Evolutionary conservation across 768 basidiomycete species (phyloP), one percentile per base, ranked within the genome.

Genomic region (Boletus vinaceobasis): DNA sequence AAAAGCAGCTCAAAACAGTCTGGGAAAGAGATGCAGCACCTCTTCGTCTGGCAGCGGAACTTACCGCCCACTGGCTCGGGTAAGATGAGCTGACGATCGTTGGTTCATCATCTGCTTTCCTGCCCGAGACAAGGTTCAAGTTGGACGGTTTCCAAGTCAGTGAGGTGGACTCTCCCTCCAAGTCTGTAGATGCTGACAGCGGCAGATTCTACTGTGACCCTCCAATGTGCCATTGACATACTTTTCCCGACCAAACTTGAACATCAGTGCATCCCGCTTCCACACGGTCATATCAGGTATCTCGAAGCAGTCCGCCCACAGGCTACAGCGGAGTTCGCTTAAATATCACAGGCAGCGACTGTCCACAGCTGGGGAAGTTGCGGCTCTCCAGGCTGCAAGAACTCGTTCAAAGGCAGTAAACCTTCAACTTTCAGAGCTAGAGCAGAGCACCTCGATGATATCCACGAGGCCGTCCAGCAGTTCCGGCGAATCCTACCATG

Each of bases 211-310:
- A 99, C 23, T 23, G 23, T 84, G 10, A 87, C 81, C 38, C 84
- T 75, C 72, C 93, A 83, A 59, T 93, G 86, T 4, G 84, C 86
- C 44, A 23, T 23, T 23, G 23, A 23, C 23, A 23, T 23, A 23
- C 23, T 23, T 23, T 23, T 23, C 90, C 60, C 88, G 75, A 8
- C 88, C 94, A 64, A n/a, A 4, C 17, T 17, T 17, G 32, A 97
- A 93, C 58, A 98, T 94, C 48, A 98, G 78, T 3, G 95, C 96
- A 67, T 98, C 97, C 53, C 94, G 84, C 97, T 98, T 98, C 97
- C 97, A 99, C 32, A 85, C 81, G 14, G 88, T 80, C 95, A 98
- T 97, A 51, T 86, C 85, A 27, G 85, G 81, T 61, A 83, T 85
- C 50, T 89, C 86, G 69, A 90, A 90, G 67, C 79, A 87, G 8